Evolutionary conservation across 164 flowering plant genomes (phyloP).

Genomic region (Aristolochia californica): DNA sequence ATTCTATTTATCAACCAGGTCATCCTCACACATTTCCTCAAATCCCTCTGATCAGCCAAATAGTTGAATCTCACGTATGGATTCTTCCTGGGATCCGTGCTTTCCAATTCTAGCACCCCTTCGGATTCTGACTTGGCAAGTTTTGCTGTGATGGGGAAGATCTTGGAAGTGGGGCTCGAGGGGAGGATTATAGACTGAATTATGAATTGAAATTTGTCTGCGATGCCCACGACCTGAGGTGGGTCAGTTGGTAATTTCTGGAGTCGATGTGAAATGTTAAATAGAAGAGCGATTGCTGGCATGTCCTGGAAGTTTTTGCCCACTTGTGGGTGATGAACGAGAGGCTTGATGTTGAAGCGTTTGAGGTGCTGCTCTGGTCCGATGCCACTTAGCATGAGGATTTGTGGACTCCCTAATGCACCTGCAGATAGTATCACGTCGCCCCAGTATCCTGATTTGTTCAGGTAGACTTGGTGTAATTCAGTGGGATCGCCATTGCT

Average conservation of each 20-base stretch:
- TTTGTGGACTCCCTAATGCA: conserved; percentile 34
- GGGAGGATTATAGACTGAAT: conserved; percentile 17
- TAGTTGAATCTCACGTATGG: conserved; percentile 35
- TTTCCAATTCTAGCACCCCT: conserved; percentile 18
- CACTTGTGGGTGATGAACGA: conserved; percentile 10
- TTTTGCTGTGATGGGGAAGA: conserved; percentile 17
- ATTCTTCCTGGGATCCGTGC: conserved; percentile 24
- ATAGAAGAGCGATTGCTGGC: conserved; percentile 17
- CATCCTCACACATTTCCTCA: conserved; percentile 17
- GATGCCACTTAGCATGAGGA: conserved; percentile 35
- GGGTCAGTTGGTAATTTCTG: conserved; percentile 15
- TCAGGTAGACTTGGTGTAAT: conserved; percentile 4
- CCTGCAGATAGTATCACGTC: conserved; percentile 30
- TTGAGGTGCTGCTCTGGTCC: conserved; percentile 26
- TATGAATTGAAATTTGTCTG: conserved; percentile 18
- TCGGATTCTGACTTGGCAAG: conserved; percentile 21
- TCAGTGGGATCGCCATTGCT: conserved; percentile 1
- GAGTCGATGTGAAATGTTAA: conserved; percentile 7
- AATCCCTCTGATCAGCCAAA: conserved; percentile 17
- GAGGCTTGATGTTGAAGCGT: conserved; percentile 16
- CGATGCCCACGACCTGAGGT: conserved; percentile 24
- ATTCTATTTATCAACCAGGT: conserved; percentile 13
- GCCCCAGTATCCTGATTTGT: conserved; percentile 3
- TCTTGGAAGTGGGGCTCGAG: conserved; percentile 13
- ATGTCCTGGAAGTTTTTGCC: conserved; percentile 29